Conservation (phyloP, 352 stramenopile species). For the Pythium graminicola region DNA sequence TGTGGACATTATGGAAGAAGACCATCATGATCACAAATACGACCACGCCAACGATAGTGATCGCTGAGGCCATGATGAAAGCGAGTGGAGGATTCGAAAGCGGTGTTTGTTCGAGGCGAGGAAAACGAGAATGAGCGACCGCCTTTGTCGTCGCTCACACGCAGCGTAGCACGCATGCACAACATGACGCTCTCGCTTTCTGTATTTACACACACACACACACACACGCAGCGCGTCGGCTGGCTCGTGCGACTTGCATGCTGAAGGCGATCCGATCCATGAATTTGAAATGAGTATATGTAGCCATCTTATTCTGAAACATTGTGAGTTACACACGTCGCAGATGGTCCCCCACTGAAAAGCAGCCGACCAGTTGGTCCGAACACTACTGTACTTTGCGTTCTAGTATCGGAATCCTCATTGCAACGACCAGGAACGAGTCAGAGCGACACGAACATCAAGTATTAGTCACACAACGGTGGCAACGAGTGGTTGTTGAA, state of each 20-base stretch:
- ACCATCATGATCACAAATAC: conserved; percentile 13
- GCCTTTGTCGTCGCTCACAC: neutral
- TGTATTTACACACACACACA: neutral
- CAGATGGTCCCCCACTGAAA: no score
- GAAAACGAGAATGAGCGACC: neutral
- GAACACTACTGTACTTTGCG: no score
- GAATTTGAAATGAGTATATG: conserved; percentile 16
- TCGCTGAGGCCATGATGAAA: conserved; percentile 1
- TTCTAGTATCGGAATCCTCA: no score
- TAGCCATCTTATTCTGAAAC: conserved; percentile 23
- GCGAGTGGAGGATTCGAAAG: neutral
- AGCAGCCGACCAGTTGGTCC: no score
- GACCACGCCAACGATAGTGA: neutral
- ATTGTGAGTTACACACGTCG: conserved; percentile 15
- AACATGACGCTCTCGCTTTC: neutral
- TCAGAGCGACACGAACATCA: no score
- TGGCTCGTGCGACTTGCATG: no score
- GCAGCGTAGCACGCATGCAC: neutral
- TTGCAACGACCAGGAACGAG: no score
- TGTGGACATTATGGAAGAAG: conserved; percentile 15
- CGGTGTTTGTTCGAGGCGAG: neutral
- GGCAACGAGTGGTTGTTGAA: no score
- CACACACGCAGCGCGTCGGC: no score
- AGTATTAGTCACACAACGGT: no score
- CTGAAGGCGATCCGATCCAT: conserved; percentile 1